Conservation (phyloP, 106 monocot species). For the Dactylorhiza incarnata region DNA sequence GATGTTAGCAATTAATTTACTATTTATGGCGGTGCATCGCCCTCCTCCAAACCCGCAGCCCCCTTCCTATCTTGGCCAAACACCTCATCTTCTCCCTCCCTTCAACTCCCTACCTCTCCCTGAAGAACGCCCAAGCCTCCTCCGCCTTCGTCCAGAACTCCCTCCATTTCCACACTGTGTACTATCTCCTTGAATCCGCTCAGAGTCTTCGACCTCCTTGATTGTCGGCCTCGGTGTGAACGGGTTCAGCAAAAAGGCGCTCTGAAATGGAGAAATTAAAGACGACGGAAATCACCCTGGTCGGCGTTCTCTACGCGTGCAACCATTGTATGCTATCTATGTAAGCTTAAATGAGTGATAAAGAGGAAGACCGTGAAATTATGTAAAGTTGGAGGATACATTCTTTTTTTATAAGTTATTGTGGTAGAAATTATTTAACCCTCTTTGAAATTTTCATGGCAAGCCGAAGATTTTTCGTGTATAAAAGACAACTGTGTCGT, state of each 20-base stretch:
- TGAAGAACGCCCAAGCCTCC: slow-evolving; percentile 28
- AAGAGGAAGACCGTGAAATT: too few relatives aligned
- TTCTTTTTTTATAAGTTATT: too few relatives aligned
- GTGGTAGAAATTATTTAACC: too few relatives aligned
- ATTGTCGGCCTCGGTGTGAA: slow-evolving; percentile 54
- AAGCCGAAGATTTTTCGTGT: too few relatives aligned
- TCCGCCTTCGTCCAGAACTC: slow-evolving; percentile 68
- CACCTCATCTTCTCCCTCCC: slow-evolving; percentile 63
- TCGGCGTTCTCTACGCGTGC: slow-evolving; percentile 71
- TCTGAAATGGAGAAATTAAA: slow-evolving; percentile 41
- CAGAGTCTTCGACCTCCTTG: slow-evolving; percentile 53
- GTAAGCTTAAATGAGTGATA: too few relatives aligned
- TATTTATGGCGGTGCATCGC: slow-evolving; percentile 55
- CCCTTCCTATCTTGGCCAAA: slow-evolving; percentile 42
- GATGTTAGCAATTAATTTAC: too few relatives aligned
- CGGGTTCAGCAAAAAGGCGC: slow-evolving; percentile 45
- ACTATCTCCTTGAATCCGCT: slow-evolving; percentile 54
- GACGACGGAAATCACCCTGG: slow-evolving; percentile 66
- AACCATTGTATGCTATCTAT: too few relatives aligned
- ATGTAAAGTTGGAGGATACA: too few relatives aligned
- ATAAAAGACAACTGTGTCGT: too few relatives aligned
- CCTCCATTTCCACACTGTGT: slow-evolving; percentile 52
- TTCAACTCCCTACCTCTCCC: slow-evolving; percentile 22
- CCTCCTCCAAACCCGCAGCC: slow-evolving; percentile 36
- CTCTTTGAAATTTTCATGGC: too few relatives aligned